Conservation (phyloP, 805 yeast species). For the Saturnispora kantuleensis region DNA sequence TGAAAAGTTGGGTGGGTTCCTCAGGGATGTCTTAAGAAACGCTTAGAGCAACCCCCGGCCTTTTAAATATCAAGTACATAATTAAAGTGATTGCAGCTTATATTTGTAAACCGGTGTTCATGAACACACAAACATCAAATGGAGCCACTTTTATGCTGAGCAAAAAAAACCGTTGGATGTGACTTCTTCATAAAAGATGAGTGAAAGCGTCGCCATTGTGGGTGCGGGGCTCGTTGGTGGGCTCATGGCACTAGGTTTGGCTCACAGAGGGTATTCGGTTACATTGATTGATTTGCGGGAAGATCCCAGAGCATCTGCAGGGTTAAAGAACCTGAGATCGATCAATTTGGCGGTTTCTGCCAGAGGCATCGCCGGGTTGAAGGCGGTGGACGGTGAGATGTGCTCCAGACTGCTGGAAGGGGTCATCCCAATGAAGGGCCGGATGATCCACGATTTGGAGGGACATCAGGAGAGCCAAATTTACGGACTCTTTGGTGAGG, state of each 20-base stretch:
- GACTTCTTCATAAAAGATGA: constrained; percentile 6
- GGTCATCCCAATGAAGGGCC: constrained; percentile 77
- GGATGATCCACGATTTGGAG: constrained; percentile 71
- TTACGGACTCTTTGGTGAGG: constrained; percentile 76
- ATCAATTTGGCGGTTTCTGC: constrained; percentile 84
- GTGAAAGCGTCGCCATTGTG: constrained; percentile 44
- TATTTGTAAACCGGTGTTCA: no score
- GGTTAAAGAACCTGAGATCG: constrained; percentile 38
- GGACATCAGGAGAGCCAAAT: constrained; percentile 60
- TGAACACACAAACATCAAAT: not conserved
- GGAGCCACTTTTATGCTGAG: not conserved
- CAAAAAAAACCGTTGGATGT: no score
- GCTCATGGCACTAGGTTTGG: constrained; percentile 70
- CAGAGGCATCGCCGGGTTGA: constrained; percentile 68
- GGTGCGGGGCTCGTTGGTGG: constrained; percentile 94
- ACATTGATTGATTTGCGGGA: constrained; percentile 59
- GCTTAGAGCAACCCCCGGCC: not conserved
- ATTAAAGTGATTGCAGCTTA: no score
- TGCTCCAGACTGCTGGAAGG: constrained; percentile 44
- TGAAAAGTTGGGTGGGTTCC: constrained; percentile 69
- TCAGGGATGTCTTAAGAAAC: constrained; percentile 72
- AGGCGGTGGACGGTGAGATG: constrained; percentile 49
- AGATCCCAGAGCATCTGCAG: constrained; percentile 43
- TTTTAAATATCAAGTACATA: not conserved
- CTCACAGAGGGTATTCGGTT: constrained; percentile 62